These are phyloP conservation scores for Penicillium janthinellum DNA, from an alignment of 2,329 filamentous ascomycete species.

Conservation along the genomic window DNA sequence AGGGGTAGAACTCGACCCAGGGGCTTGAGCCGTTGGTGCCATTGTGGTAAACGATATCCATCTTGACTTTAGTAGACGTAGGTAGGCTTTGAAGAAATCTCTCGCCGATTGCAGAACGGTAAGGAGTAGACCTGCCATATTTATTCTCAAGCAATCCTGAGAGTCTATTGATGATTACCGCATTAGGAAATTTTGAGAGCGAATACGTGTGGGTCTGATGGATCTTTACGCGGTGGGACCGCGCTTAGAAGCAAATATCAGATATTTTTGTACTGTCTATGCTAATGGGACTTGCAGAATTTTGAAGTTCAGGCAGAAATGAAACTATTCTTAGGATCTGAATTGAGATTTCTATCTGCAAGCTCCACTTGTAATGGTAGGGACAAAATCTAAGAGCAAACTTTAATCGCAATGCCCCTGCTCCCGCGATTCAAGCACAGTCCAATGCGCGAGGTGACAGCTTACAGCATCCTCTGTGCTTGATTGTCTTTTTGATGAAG, in stretches of 20 bases:
- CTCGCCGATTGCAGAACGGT: background rate
- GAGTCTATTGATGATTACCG: constrained; percentile 14
- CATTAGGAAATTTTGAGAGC: constrained; percentile 29
- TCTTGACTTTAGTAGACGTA: constrained; percentile 8
- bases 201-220: constrained; percentile 30
- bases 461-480: background rate
- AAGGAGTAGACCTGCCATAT: background rate
- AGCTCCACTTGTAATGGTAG: background rate
- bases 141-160: background rate
- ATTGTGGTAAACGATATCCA: constrained; percentile 37
- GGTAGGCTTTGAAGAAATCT: background rate
- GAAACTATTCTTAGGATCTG: constrained; percentile 1
- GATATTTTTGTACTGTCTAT: background rate
- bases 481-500: too few species aligned
- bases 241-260: background rate
- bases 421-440: background rate
- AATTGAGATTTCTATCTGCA: background rate
- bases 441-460: background rate
- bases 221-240: background rate
- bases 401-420: background rate
- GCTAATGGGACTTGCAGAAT: background rate
- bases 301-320: constrained; percentile 2
- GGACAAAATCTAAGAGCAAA: background rate
- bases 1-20: constrained; percentile 41
- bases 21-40: constrained; percentile 35